Evolutionary conservation across 306 rosid genomes (phyloP).

Genomic region (Neltuma alba): DNA sequence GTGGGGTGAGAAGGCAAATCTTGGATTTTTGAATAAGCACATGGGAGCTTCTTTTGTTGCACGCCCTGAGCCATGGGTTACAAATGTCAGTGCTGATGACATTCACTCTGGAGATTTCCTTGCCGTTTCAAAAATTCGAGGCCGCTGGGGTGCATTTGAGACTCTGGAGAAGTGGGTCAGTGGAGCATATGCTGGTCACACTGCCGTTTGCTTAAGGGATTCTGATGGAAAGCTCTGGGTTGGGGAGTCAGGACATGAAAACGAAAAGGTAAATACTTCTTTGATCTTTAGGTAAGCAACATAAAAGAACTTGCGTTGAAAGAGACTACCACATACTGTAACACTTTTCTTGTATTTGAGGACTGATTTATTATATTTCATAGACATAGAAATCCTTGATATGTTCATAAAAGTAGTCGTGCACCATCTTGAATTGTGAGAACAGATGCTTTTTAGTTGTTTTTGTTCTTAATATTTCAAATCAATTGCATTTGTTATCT

Average conservation of each 20-base stretch:
- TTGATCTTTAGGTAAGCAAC: neutral
- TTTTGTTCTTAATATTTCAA: neutral
- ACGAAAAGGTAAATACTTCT: conserved; percentile 61
- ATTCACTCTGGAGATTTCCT: conserved; percentile 98
- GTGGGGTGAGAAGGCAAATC: conserved; percentile 88
- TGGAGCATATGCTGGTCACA: conserved; percentile 94
- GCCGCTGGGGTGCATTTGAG: conserved; percentile 99
- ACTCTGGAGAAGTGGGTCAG: conserved; percentile 95
- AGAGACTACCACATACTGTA: neutral
- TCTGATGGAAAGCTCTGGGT: conserved; percentile 91
- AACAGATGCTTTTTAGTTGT: neutral
- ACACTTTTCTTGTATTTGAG: neutral
- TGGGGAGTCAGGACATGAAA: conserved; percentile 94
- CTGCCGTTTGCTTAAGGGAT: conserved; percentile 93
- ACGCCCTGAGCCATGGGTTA: conserved; percentile 88
- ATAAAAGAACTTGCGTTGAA: neutral
- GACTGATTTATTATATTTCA: conserved; percentile 11
- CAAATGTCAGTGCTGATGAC: conserved; percentile 68
- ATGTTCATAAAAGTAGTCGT: conserved; percentile 5
- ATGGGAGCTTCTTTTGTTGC: conserved; percentile 80
- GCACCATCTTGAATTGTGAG: neutral
- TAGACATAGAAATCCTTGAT: conserved; percentile 5
- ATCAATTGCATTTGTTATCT: neutral
- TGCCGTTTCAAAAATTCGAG: conserved; percentile 93
- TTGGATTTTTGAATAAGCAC: conserved; percentile 73